Conservation (phyloP, 345 rosid genomes). For the Dipteronia sinensis region DNA sequence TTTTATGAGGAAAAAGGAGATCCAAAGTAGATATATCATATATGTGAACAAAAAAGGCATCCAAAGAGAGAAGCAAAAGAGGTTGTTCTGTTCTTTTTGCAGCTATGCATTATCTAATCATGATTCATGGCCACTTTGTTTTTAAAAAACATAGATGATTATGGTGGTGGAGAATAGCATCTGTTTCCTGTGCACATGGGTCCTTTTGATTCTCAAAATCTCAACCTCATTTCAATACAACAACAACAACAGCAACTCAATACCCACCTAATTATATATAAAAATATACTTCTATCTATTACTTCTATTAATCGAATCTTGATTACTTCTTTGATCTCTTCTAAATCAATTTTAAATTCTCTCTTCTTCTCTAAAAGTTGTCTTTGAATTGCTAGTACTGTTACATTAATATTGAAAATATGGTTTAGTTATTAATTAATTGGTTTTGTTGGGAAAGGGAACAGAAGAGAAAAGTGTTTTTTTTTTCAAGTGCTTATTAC, state of each 20-base stretch:
- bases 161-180: slow-evolving; percentile 27
- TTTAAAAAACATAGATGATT: slow-evolving; percentile 11
- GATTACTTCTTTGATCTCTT: slow-evolving; percentile 14
- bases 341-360: slow-evolving; percentile 10
- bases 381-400: not conserved
- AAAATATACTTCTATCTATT: slow-evolving; percentile 26
- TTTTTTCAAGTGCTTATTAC: slow-evolving; percentile 9
- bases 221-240: not conserved
- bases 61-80: slow-evolving; percentile 28
- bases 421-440: not conserved
- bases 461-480: not conserved
- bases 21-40: slow-evolving; percentile 20
- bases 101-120: slow-evolving; percentile 25
- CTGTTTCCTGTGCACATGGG: slow-evolving; percentile 25
- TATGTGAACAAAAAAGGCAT: slow-evolving; percentile 25
- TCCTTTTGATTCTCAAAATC: slow-evolving; percentile 20
- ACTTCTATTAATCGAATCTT: slow-evolving; percentile 12
- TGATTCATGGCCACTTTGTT: slow-evolving; percentile 9
- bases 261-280: slow-evolving; percentile 23
- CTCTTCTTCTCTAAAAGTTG: not conserved
- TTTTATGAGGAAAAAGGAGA: slow-evolving; percentile 28
- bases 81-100: not conserved
- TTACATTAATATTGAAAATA: slow-evolving; percentile 11
- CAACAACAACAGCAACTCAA: slow-evolving; percentile 30
- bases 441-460: slow-evolving; percentile 33